Evolutionary conservation across 768 basidiomycete genomes (phyloP), one percentile per base, ranked within the genome.

Genomic region (Rhizopogon vesiculosus): DNA sequence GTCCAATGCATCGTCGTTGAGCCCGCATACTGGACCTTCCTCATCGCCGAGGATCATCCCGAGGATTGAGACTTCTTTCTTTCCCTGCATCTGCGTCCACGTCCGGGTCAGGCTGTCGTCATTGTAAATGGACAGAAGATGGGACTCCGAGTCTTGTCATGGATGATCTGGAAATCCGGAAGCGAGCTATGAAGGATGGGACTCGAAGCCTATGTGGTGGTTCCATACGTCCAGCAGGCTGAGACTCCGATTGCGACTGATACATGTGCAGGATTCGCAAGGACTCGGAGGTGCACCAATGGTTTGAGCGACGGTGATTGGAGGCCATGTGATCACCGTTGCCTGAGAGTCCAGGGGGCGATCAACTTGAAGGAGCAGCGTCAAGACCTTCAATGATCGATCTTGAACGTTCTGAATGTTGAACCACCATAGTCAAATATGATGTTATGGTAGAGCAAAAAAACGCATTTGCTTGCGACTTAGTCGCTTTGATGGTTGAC

Each of bases 31-130:
- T 33, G 31, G 10, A 3, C 86, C 85, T 31, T 80, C 79, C 53
- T 90, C 87, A 61, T 91, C 87, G 9, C 87, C 86, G 22, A 92
- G 67, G 45, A 92, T 81, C 63, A 91, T 73, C 63, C 82, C 87
- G 29, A 92, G 68, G 41, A 92, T 64, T 25, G 25, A 25, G 25
- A 25, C 25, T 25, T 25, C 25, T 25, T 25, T 0, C 78, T 22
- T 22, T 22, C 22, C 22, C 22, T 22, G 22, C 22, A 22, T 22
- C 22, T 22, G 22, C 22, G 22, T 22, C 22, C 22, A 22, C 22
- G 22, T 22, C 22, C 22, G 22, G 22, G 2, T 25, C 25, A 5
- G 25, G 25, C 25, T 25, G 25, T 25, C 25, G 19, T 48, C 18
- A 13, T 7, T 33, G 75, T 63, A 28, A 64, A 78, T 64, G 15